Evolutionary conservation across 148 eudicot genomes (phyloP).

Genomic region (Simmondsia chinensis): DNA sequence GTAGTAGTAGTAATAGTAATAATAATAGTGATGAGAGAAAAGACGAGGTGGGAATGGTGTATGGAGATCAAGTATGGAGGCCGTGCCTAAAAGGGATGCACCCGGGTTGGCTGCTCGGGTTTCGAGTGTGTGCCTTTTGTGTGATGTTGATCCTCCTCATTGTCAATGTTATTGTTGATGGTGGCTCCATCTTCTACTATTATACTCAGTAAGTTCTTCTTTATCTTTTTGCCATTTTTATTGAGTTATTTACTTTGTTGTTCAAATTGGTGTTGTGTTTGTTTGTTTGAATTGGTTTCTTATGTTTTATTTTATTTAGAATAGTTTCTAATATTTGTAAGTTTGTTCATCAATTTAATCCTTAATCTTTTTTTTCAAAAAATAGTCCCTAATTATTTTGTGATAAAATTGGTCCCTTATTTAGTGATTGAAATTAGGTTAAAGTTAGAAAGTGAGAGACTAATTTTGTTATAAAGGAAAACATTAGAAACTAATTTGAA

Average conservation of each 20-base stretch:
- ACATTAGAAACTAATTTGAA: too few species aligned
- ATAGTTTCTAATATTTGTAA: too few species aligned
- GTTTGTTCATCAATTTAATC: too few species aligned
- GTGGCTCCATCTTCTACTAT: slow-evolving; percentile 42
- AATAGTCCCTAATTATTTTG: too few species aligned
- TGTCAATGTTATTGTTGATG: slow-evolving; percentile 41
- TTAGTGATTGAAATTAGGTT: too few species aligned
- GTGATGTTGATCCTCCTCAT: slow-evolving; percentile 42
- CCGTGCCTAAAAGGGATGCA: slow-evolving; percentile 55
- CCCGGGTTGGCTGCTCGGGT: slow-evolving; percentile 71
- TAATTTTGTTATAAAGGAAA: too few species aligned
- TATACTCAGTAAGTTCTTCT: slow-evolving; percentile 65
- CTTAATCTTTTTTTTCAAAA: too few species aligned
- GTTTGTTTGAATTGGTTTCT: too few species aligned
- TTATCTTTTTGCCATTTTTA: background rate
- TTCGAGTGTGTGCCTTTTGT: slow-evolving; percentile 44
- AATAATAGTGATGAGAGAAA: slow-evolving; percentile 6
- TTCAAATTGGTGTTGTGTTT: background rate
- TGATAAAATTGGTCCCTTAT: too few species aligned
- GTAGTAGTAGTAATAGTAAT: background rate
- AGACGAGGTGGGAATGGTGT: slow-evolving; percentile 36
- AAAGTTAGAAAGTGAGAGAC: too few species aligned
- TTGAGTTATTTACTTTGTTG: too few species aligned
- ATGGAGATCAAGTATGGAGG: slow-evolving; percentile 72
- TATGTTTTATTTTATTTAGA: too few species aligned